Percentiles rank a stretch among this genome's conserved stretches.
phyloP scores from a whole-genome alignment of 805 yeast species.

The Candida qinlingensis region DNA sequence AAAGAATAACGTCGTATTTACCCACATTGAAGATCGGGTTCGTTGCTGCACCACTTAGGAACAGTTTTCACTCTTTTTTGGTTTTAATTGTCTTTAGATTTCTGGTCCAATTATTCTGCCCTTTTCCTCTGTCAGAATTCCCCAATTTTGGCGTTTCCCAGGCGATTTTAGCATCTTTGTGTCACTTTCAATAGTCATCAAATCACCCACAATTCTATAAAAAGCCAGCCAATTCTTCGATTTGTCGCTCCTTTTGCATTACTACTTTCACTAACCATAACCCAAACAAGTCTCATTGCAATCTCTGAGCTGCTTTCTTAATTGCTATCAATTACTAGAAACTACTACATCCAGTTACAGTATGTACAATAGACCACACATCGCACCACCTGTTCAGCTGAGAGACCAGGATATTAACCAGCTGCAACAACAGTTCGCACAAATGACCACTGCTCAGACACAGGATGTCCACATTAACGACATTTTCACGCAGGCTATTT shows the following conservation, averaged over 20 bases:
- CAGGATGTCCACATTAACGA: constrained; percentile 16
- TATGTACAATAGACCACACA: constrained; percentile 28
- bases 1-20: too few relatives aligned
- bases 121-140: neutral
- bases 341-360: neutral
- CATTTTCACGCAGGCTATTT: constrained; percentile 38
- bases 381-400: constrained; percentile 24
- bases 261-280: neutral
- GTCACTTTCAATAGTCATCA: neutral
- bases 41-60: too few relatives aligned
- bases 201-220: neutral
- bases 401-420: constrained; percentile 7
- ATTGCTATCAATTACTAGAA: constrained; percentile 9
- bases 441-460: constrained; percentile 8
- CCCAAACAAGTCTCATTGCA: neutral
- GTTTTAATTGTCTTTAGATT: too few relatives aligned
- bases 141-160: neutral
- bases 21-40: too few relatives aligned
- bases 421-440: constrained; percentile 13
- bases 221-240: too few relatives aligned
- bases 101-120: neutral
- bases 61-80: too few relatives aligned
- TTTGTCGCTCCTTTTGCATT: too few relatives aligned
- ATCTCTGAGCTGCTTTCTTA: constrained; percentile 2
- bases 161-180: neutral